A percentile compares a stretch with the other conserved stretches of the same genome.
These are phyloP conservation scores for Teratosphaeria pseudoeucalypti DNA, from an alignment of 2,329 filamentous ascomycete genomes.

Conservation along the genomic window DNA sequence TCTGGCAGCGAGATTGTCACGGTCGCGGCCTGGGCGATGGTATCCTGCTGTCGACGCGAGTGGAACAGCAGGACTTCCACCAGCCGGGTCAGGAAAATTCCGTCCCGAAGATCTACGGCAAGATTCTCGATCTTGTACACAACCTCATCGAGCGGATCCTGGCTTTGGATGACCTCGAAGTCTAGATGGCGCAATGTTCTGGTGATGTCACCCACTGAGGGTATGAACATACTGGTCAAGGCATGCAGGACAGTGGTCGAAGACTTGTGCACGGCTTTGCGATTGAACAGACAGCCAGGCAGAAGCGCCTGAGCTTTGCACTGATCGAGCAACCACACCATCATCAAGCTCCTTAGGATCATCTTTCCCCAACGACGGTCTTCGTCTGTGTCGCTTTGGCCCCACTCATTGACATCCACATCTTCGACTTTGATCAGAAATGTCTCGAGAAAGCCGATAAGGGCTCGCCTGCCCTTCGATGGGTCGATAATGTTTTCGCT, in stretches of 20 bases:
- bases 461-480: conserved; percentile 9
- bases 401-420: conserved; percentile 23
- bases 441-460: conserved; percentile 40
- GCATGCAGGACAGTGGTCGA: conserved; percentile 44
- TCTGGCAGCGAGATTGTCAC: conserved; percentile 37
- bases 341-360: conserved; percentile 48
- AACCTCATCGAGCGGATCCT: conserved; percentile 50
- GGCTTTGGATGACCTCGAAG: conserved; percentile 45
- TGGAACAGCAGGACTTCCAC: conserved; percentile 47
- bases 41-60: background rate
- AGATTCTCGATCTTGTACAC: conserved; percentile 49
- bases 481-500: conserved; percentile 15
- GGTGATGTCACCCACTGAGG: conserved; percentile 47
- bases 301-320: conserved; percentile 27
- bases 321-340: conserved; percentile 49
- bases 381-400: conserved; percentile 4
- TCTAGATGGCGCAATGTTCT: conserved; percentile 46
- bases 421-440: conserved; percentile 52
- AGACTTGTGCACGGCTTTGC: conserved; percentile 44
- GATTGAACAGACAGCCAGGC: conserved; percentile 38
- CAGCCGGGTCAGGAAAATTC: conserved; percentile 48
- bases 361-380: conserved; percentile 41
- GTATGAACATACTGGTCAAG: conserved; percentile 44
- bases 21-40: conserved; percentile 23
- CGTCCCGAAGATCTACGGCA: conserved; percentile 52